Evolutionary conservation across 768 basidiomycete genomes (phyloP).

Genomic region (Phanerodontia chrysosporium): DNA sequence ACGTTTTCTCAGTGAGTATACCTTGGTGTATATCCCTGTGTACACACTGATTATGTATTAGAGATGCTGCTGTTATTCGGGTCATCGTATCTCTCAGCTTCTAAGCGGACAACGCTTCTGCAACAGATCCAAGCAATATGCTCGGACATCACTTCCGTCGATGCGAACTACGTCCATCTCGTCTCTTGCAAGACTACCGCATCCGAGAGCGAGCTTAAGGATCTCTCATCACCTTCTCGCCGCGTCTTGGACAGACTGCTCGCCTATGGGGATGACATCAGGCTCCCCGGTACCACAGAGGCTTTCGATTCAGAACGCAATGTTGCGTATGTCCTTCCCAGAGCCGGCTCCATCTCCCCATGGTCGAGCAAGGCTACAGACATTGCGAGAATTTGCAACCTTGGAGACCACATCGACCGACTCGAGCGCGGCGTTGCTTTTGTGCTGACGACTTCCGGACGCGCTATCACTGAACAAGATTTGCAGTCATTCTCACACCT

Average conservation of each 20-base stretch:
- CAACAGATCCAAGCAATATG: slow-evolving; percentile 48
- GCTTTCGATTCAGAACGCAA: slow-evolving; percentile 33
- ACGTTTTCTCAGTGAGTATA: background rate
- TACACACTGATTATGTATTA: background rate
- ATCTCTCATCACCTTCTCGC: slow-evolving; percentile 40
- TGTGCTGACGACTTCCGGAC: slow-evolving; percentile 43
- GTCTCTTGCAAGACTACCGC: slow-evolving; percentile 54
- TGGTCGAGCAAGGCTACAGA: slow-evolving; percentile 99
- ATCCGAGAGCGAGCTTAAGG: slow-evolving; percentile 43
- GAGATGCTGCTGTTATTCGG: slow-evolving; percentile 78
- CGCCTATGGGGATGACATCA: slow-evolving; percentile 77
- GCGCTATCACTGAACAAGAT: slow-evolving; percentile 39
- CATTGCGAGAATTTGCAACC: slow-evolving; percentile 83
- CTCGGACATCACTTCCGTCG: slow-evolving; percentile 59
- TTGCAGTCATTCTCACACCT: slow-evolving; percentile 58
- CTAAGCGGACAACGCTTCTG: slow-evolving; percentile 68
- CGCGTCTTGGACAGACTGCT: slow-evolving; percentile 66
- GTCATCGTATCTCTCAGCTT: slow-evolving; percentile 66
- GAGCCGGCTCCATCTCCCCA: slow-evolving; percentile 90
- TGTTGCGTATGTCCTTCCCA: slow-evolving; percentile 71
- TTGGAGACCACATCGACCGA: slow-evolving; percentile 66
- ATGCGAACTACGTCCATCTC: slow-evolving; percentile 84
- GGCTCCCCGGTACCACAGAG: slow-evolving; percentile 39
- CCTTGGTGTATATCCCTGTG: background rate
- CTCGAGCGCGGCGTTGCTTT: slow-evolving; percentile 83